A percentile compares a stretch with the other conserved stretches of the same genome.
These are phyloP conservation scores for Biscogniauxia mediterranea DNA, from an alignment of 2,329 filamentous ascomycete genomes.

Conservation along the genomic window DNA sequence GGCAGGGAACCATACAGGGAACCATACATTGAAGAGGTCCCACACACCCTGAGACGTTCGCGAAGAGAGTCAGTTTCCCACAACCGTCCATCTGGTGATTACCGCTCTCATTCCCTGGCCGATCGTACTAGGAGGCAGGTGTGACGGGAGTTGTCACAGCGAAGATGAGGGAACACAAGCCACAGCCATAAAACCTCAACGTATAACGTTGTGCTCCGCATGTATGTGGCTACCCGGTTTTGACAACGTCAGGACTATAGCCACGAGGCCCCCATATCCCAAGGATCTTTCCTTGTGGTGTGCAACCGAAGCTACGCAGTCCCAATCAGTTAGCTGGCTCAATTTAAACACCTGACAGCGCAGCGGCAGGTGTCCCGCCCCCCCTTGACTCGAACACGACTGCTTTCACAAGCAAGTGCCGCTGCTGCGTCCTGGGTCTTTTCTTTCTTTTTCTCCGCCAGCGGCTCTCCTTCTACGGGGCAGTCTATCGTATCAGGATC, in stretches of 20 bases:
- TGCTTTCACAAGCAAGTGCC: background rate
- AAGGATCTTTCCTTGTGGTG: background rate
- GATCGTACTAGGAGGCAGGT: background rate
- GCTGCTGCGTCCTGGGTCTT: too few species aligned
- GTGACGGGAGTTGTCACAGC: background rate
- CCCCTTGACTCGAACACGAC: background rate
- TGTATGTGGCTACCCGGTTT: background rate
- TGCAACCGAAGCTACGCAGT: background rate
- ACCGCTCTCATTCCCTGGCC: background rate
- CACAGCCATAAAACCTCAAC: background rate
- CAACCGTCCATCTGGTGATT: background rate
- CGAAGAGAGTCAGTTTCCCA: background rate
- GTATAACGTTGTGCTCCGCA: background rate
- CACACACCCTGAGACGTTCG: background rate
- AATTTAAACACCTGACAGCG: background rate
- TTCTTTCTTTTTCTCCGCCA: background rate
- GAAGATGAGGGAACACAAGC: background rate
- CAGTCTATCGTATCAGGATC: background rate
- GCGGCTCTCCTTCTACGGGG: background rate
- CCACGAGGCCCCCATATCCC: background rate
- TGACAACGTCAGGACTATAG: background rate
- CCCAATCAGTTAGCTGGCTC: background rate
- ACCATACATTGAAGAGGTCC: conserved; percentile 19
- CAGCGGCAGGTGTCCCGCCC: background rate
- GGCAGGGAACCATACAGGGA: conserved; percentile 18